These are phyloP conservation scores for Phytophthora lateralis DNA, from an alignment of 352 stramenopile species.

Conservation along the genomic window DNA sequence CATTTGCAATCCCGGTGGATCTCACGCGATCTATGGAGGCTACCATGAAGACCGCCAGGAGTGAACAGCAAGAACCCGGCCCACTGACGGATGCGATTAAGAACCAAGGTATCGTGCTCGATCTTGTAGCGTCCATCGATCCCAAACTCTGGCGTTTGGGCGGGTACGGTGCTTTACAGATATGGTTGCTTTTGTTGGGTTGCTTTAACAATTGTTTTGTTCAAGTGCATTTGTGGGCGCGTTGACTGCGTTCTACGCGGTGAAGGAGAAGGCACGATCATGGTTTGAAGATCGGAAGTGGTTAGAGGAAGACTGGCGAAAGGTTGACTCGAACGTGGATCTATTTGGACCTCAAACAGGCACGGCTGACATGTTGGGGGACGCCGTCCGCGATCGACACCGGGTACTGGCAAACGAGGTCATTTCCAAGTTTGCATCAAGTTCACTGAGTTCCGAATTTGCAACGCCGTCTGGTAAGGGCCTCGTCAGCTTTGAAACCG, in stretches of 20 bases:
- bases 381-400: not conserved
- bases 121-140: slow-evolving; percentile 4
- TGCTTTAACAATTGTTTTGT: not conserved
- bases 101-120: slow-evolving; percentile 1
- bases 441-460: slow-evolving; percentile 8
- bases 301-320: slow-evolving; percentile 10
- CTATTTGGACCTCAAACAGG: not conserved
- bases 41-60: slow-evolving; percentile 1
- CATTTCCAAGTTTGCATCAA: slow-evolving; percentile 9
- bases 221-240: slow-evolving; percentile 1
- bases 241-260: slow-evolving; percentile 4
- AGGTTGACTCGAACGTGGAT: slow-evolving; percentile 2
- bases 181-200: slow-evolving; percentile 14
- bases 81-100: not conserved
- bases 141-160: slow-evolving; percentile 5
- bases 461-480: not conserved
- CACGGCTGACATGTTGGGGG: not conserved
- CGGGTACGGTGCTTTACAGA: slow-evolving; percentile 11
- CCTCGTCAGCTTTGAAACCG: slow-evolving; percentile 7
- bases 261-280: not conserved
- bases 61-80: not conserved
- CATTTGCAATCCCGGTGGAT: slow-evolving; percentile 8
- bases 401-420: slow-evolving; percentile 9
- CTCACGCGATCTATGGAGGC: slow-evolving; percentile 7
- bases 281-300: slow-evolving; percentile 21